A percentile compares a stretch with the other conserved stretches of the same genome.
Conservation (phyloP, 768 basidiomycete species). For the Auricularia sp. region DNA sequence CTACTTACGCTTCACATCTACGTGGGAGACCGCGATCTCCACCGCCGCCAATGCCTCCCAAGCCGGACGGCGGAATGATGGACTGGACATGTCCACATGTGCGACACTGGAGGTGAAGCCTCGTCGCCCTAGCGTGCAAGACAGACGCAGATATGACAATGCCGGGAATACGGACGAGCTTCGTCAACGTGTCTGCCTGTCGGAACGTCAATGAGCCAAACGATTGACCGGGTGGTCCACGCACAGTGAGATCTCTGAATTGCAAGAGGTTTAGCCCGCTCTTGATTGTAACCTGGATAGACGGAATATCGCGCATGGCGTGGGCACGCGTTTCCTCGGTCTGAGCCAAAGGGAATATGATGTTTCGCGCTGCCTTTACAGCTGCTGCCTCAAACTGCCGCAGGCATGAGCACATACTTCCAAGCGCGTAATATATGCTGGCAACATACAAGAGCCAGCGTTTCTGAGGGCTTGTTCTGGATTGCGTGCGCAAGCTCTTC, state of each 20-base stretch:
- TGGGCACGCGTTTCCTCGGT: constrained; percentile 35
- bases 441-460: constrained; percentile 67
- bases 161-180: constrained; percentile 91
- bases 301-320: constrained; percentile 45
- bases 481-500: constrained; percentile 89
- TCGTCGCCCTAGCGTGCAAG: constrained; percentile 85
- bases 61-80: constrained; percentile 63
- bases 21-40: constrained; percentile 79
- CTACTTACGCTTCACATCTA: constrained; percentile 59
- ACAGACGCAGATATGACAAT: constrained; percentile 97
- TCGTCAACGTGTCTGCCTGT: constrained; percentile 80
- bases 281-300: constrained; percentile 77
- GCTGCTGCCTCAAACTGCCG: constrained; percentile 85
- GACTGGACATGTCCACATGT: constrained; percentile 73
- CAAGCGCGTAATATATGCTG: background rate
- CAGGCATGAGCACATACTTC: background rate
- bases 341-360: constrained; percentile 71
- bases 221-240: constrained; percentile 9
- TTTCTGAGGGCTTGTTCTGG: constrained; percentile 81
- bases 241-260: constrained; percentile 81
- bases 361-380: constrained; percentile 69
- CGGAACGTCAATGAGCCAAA: background rate
- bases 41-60: constrained; percentile 83
- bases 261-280: constrained; percentile 90
- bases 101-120: constrained; percentile 86